Evolutionary conservation across 805 yeast species (phyloP).

Genomic region (Candida xyloterini): DNA sequence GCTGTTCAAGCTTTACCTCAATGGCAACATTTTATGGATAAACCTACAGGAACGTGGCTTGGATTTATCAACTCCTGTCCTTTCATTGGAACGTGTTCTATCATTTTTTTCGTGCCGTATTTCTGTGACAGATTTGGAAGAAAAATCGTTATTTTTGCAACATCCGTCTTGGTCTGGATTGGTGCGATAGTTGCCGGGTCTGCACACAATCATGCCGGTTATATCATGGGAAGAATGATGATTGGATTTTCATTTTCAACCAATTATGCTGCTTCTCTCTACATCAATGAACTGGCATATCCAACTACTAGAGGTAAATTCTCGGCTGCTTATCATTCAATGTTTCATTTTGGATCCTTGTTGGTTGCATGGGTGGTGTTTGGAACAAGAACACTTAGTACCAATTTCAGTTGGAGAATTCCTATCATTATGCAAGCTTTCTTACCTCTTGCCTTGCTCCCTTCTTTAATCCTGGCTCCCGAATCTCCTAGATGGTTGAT

Average conservation of each 20-base stretch:
- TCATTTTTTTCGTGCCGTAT: constrained; percentile 18
- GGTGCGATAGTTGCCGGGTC: constrained; percentile 17
- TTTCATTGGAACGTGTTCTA: constrained; percentile 17
- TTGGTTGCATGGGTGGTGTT: constrained; percentile 43
- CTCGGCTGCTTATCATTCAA: constrained; percentile 37
- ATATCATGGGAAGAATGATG: constrained; percentile 17
- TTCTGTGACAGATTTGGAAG: constrained; percentile 19
- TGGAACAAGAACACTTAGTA: constrained; percentile 34
- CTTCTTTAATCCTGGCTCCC: constrained; percentile 33
- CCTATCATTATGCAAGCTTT: constrained; percentile 40
- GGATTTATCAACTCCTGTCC: constrained; percentile 21
- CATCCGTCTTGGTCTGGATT: constrained; percentile 16
- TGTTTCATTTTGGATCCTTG: constrained; percentile 42
- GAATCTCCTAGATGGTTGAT: constrained; percentile 38
- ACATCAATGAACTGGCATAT: constrained; percentile 33
- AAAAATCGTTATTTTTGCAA: constrained; percentile 13
- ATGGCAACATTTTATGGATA: constrained; percentile 17
- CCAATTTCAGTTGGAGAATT: constrained; percentile 36
- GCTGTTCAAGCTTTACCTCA: constrained; percentile 18
- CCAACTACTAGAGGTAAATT: constrained; percentile 33
- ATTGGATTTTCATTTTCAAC: constrained; percentile 19
- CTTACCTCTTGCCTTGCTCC: constrained; percentile 34
- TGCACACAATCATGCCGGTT: constrained; percentile 14
- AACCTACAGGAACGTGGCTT: constrained; percentile 21
- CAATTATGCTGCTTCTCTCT: constrained; percentile 16